Percentiles rank a stretch among this genome's conserved stretches.
phyloP scores from a whole-genome alignment of 2,329 filamentous ascomycete genomes.

The Zasmidium angulare region DNA sequence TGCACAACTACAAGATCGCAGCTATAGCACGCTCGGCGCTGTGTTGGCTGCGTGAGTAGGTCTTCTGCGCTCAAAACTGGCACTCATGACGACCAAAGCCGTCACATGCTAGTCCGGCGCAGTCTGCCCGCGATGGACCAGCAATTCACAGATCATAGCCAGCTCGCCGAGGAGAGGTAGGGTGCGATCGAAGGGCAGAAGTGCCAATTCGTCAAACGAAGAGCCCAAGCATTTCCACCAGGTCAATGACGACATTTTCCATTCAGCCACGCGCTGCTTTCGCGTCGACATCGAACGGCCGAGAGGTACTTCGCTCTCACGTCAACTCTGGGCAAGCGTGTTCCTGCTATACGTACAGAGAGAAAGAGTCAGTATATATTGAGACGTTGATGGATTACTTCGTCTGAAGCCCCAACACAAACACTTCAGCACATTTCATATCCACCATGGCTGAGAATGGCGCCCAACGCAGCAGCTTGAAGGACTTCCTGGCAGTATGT shows the following conservation, averaged over 20 bases:
- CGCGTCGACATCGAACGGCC: conserved; percentile 8
- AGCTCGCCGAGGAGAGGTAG: neutral
- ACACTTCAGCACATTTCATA: neutral
- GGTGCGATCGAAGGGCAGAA: neutral
- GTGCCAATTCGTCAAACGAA: neutral
- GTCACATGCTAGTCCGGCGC: neutral
- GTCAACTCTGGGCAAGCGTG: neutral
- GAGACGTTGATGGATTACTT: too few relatives aligned
- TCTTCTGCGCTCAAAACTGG: too few relatives aligned
- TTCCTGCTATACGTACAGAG: neutral
- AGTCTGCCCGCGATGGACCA: neutral
- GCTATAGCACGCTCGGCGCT: too few relatives aligned
- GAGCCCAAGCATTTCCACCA: neutral
- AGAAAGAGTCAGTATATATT: neutral
- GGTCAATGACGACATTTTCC: neutral
- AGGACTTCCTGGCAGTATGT: conserved; percentile 32
- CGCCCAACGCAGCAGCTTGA: conserved; percentile 25
- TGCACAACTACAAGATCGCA: too few relatives aligned
- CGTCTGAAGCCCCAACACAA: too few relatives aligned
- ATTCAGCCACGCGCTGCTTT: neutral
- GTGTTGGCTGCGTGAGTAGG: too few relatives aligned
- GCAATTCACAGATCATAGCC: neutral
- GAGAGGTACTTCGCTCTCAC: conserved; percentile 7
- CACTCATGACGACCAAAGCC: too few relatives aligned
- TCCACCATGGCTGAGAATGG: conserved; percentile 19